These are phyloP conservation scores for Maudiozyma barnettii DNA, from an alignment of 805 yeast species.

Conservation along the genomic window DNA sequence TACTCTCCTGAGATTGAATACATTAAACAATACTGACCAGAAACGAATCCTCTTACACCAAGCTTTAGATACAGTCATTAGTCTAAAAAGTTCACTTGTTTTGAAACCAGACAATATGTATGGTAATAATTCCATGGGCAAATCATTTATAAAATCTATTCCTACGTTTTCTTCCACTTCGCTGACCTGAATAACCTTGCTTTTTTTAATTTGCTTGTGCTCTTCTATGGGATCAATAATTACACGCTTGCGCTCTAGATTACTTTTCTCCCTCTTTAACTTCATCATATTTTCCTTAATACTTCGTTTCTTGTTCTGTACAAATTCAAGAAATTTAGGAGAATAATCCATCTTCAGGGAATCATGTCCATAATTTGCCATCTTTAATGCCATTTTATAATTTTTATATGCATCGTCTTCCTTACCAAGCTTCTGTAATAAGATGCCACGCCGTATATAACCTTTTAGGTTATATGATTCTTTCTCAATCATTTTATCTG, in stretches of 20 bases:
- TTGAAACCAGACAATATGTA: constrained; percentile 12
- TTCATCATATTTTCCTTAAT: constrained; percentile 7
- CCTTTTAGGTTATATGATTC: constrained; percentile 24
- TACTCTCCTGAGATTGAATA: constrained; percentile 10
- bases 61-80: constrained; percentile 13
- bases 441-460: constrained; percentile 21
- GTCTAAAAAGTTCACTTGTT: constrained; percentile 13
- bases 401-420: constrained; percentile 15
- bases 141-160: constrained; percentile 11
- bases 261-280: not conserved
- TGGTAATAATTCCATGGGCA: constrained; percentile 24
- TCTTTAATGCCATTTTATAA: constrained; percentile 14
- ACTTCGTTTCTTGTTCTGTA: constrained; percentile 11
- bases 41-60: constrained; percentile 16
- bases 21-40: constrained; percentile 15
- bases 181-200: too few species aligned
- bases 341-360: constrained; percentile 9
- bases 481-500: constrained; percentile 13
- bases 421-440: constrained; percentile 14
- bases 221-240: constrained; percentile 19
- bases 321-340: constrained; percentile 7
- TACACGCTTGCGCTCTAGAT: constrained; percentile 4
- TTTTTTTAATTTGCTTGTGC: constrained; percentile 1
- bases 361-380: constrained; percentile 7
- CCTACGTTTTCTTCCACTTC: too few species aligned